Evolutionary conservation across 495 filamentous ascomycete species (phyloP).

Genomic region (Aspergillus homomorphus): DNA sequence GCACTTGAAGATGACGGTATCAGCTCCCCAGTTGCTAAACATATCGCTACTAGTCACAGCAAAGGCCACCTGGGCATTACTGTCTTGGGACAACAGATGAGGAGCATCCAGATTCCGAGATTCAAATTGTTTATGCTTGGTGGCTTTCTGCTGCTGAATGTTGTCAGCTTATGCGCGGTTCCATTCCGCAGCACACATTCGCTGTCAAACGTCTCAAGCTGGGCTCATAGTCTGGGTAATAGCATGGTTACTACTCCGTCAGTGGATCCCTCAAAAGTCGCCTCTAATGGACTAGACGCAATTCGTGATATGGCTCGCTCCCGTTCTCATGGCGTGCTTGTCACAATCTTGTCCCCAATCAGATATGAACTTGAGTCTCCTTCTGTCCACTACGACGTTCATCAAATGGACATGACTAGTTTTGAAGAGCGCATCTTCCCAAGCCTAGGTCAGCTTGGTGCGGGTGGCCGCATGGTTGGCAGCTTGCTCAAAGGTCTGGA

Average conservation of each 20-base stretch:
- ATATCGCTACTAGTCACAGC: not conserved
- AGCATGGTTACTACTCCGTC: not conserved
- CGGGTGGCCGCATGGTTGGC: constrained; percentile 5
- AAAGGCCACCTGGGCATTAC: not conserved
- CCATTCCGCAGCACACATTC: constrained; percentile 6
- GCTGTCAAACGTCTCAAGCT: not conserved
- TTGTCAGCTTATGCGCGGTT: constrained; percentile 11
- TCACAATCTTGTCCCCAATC: constrained; percentile 12
- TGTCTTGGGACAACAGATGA: constrained; percentile 17
- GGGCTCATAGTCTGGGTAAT: not conserved
- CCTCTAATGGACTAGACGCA: constrained; percentile 6
- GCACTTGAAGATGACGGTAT: constrained; percentile 19
- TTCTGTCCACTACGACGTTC: not conserved
- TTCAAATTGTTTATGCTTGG: constrained; percentile 20
- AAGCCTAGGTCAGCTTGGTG: not conserved
- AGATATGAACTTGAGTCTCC: constrained; percentile 2
- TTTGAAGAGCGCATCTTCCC: not conserved
- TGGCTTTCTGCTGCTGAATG: constrained; percentile 16
- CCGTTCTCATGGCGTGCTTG: not conserved
- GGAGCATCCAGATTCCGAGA: constrained; percentile 9
- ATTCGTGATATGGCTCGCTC: not conserved
- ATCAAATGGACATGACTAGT: not conserved
- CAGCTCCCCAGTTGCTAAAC: constrained; percentile 4
- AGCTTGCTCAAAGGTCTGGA: constrained; percentile 5
- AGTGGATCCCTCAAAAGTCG: constrained; percentile 1